Base-by-base conservation (phyloP, 768 basidiomycete genomes). In the Leccinellum luteum region DNA sequence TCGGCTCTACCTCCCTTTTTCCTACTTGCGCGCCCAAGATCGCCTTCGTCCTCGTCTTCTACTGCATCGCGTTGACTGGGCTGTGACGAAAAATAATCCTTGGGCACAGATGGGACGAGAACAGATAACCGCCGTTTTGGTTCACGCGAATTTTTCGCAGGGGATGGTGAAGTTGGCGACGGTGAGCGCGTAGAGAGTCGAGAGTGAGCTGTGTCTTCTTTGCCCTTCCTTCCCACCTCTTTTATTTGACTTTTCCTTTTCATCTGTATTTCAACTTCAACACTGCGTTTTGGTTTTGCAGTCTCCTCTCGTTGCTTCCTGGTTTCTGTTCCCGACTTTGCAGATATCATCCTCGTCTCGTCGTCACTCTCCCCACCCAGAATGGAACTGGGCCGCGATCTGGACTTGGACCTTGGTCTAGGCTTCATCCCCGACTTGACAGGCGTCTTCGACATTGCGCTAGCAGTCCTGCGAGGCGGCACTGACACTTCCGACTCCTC, bases 381-480 rank as follows among this genome's bases (percentile, higher is more conserved):
- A 7, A 32, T 34, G 2, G 52, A 57, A 25, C 17, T 14, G 17
- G 65, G 45, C 41, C 14, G 17, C 6, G 66, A 50, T 10, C n/a
- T 44, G 4, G 61, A 56, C 23, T 57, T 56, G 3, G 66, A 60
- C 19, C 48, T 64, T 6, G 63, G 58, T 41, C 63, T 64, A 30
- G 63, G 65, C 28, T 62, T 71, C 70, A 71, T 71, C 9, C 64
- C 64, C 2, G 65, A 66, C 38, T 62, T 69, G 52, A 71, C 52
- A 12, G 70, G 67, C 0, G 70, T 71, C 19, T 5, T 49, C 5
- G 57, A 52, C 8, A 25, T 54, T 8, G 31, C 14, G 13, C 23
- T 54, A 30, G 34, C 12, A 0, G 31, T 6, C 48, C 49, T 62
- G n/a, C 65, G 59, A n/a, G 61, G 60, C 0, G 66, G 60, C 8